A percentile compares a stretch with the other conserved stretches of the same genome.
phyloP scores from a whole-genome alignment of 148 eudicot species.

The Salicornia ramosissima region DNA sequence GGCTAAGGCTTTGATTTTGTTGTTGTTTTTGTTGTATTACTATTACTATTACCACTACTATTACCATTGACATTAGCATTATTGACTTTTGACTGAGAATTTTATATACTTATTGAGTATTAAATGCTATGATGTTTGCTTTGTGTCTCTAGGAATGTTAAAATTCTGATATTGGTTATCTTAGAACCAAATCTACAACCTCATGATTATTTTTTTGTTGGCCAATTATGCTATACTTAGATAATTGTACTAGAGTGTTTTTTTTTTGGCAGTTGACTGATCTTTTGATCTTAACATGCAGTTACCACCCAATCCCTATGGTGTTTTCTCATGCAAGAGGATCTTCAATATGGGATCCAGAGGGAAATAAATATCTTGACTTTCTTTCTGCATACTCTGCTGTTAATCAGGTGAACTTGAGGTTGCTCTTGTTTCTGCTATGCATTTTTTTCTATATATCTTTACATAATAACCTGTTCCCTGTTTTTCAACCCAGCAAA shows the following conservation, averaged over 20 bases:
- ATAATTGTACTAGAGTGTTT: not conserved
- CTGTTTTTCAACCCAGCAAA: not conserved
- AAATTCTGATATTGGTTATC: not conserved
- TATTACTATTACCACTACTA: too few relatives aligned
- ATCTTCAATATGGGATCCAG: conserved; percentile 94
- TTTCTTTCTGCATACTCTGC: conserved; percentile 98
- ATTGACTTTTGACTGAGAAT: not conserved
- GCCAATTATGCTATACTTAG: not conserved
- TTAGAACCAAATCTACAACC: not conserved
- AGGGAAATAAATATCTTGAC: conserved; percentile 88
- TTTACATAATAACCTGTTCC: not conserved
- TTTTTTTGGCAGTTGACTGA: conserved; percentile 2
- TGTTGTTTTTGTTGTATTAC: not conserved
- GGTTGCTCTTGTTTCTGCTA: not conserved
- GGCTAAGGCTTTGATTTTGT: too few relatives aligned
- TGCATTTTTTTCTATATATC: conserved; percentile 3
- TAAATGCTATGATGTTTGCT: too few relatives aligned
- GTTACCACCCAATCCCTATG: conserved; percentile 93
- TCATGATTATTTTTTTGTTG: not conserved
- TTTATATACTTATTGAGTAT: too few relatives aligned
- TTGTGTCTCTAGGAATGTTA: not conserved
- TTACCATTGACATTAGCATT: too few relatives aligned
- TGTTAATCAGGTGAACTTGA: conserved; percentile 71
- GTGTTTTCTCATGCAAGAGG: conserved; percentile 92
- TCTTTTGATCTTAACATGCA: conserved; percentile 33